Evolutionary conservation across 2,329 filamentous ascomycete genomes (phyloP).

Genomic region (Stachybotrys chlorohalonatus): DNA sequence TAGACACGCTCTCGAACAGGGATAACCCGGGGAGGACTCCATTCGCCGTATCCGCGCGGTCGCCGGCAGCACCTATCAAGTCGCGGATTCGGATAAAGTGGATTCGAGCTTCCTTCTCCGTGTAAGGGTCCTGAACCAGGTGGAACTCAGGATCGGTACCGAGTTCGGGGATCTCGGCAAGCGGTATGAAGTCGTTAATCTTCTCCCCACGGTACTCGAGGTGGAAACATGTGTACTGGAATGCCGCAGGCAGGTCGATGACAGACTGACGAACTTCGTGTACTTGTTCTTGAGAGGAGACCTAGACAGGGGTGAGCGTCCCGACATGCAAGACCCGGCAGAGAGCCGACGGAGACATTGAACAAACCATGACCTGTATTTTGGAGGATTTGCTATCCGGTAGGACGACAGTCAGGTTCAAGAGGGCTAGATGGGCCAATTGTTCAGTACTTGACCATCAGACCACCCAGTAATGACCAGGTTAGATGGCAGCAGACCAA

Average conservation of each 20-base stretch:
- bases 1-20: constrained; percentile 70
- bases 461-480: not conserved
- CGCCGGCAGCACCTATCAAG: constrained; percentile 82
- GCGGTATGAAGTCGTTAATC: constrained; percentile 90
- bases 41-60: constrained; percentile 78
- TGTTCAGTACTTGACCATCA: not conserved
- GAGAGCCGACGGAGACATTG: not conserved
- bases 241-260: constrained; percentile 84
- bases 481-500: not conserved
- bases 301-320: constrained; percentile 35
- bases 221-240: constrained; percentile 98
- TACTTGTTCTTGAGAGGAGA: constrained; percentile 88
- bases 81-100: constrained; percentile 87
- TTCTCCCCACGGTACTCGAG: constrained; percentile 81
- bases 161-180: constrained; percentile 80
- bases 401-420: constrained; percentile 65
- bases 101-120: constrained; percentile 94
- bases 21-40: constrained; percentile 80
- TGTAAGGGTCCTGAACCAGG: constrained; percentile 91
- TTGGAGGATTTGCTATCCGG: constrained; percentile 65
- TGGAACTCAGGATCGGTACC: constrained; percentile 67
- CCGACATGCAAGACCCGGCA: not conserved
- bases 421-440: constrained; percentile 31
- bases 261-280: constrained; percentile 96
- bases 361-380: constrained; percentile 75